Conservation (phyloP, 148 eudicot genomes). For the Dianthus caryophyllus region DNA sequence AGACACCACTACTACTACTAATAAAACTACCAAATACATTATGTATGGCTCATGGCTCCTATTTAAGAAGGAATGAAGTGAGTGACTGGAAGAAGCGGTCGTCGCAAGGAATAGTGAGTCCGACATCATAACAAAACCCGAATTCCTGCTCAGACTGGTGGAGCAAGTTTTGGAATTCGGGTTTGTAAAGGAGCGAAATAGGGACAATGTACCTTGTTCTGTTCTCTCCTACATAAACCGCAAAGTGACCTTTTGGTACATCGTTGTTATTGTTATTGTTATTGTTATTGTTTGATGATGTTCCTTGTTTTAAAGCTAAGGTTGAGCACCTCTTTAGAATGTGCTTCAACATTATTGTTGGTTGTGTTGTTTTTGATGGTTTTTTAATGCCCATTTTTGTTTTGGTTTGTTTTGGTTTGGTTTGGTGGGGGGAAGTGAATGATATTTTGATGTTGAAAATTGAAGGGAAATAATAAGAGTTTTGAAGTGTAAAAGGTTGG, state of each 20-base stretch:
- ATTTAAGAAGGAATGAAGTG: conserved; percentile 12
- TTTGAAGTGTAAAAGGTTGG: neutral
- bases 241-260: conserved; percentile 80
- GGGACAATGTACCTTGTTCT: conserved; percentile 69
- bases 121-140: conserved; percentile 65
- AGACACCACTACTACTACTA: no score
- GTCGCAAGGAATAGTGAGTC: conserved; percentile 51
- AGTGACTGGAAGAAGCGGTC: conserved; percentile 53
- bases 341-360: conserved; percentile 47
- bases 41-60: no score
- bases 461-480: neutral
- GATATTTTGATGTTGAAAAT: neutral
- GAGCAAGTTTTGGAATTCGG: conserved; percentile 49
- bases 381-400: conserved; percentile 20
- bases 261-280: conserved; percentile 33
- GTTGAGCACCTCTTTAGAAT: conserved; percentile 59
- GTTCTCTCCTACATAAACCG: conserved; percentile 67
- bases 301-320: conserved; percentile 32
- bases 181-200: conserved; percentile 41
- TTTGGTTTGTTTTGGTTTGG: neutral
- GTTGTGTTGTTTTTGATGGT: conserved; percentile 27
- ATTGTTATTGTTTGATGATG: neutral
- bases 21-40: no score
- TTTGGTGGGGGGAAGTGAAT: neutral
- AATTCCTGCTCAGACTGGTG: conserved; percentile 68